These are phyloP conservation scores for Xylariales sp. DNA, from an alignment of 2,329 filamentous ascomycete genomes.

Conservation along the genomic window DNA sequence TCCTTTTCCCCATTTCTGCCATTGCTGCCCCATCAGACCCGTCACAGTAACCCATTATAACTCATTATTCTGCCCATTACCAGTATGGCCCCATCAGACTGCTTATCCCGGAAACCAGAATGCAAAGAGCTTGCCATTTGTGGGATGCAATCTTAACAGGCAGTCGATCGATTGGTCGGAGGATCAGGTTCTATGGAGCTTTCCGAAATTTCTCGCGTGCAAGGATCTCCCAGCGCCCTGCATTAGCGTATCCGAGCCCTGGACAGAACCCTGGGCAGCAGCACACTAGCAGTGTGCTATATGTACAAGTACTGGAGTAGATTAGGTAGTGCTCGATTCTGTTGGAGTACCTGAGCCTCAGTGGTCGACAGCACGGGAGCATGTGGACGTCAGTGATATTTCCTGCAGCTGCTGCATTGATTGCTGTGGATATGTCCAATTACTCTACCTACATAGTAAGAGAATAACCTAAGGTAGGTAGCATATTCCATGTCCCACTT, in stretches of 20 bases:
- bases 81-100: neutral
- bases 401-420: slow-evolving; percentile 23
- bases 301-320: too few species aligned
- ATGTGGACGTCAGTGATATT: slow-evolving; percentile 19
- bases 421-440: slow-evolving; percentile 18
- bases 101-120: slow-evolving; percentile 23
- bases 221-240: slow-evolving; percentile 37
- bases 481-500: slow-evolving; percentile 1
- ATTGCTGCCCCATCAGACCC: too few species aligned
- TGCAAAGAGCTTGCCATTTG: slow-evolving; percentile 1
- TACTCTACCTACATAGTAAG: too few species aligned
- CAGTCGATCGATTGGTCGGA: slow-evolving; percentile 36
- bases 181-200: slow-evolving; percentile 36
- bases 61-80: too few species aligned
- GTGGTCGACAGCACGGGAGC: neutral
- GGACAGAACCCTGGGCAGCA: too few species aligned
- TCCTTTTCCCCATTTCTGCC: neutral
- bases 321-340: too few species aligned
- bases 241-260: slow-evolving; percentile 40
- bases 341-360: slow-evolving; percentile 12
- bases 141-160: slow-evolving; percentile 32
- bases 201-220: slow-evolving; percentile 44
- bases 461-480: neutral
- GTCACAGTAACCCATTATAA: too few species aligned
- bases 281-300: too few species aligned